A percentile compares a stretch with the other conserved stretches of the same genome.
phyloP scores from a whole-genome alignment of 108 stramenopile species.

The Aureococcus anophagefferens region DNA sequence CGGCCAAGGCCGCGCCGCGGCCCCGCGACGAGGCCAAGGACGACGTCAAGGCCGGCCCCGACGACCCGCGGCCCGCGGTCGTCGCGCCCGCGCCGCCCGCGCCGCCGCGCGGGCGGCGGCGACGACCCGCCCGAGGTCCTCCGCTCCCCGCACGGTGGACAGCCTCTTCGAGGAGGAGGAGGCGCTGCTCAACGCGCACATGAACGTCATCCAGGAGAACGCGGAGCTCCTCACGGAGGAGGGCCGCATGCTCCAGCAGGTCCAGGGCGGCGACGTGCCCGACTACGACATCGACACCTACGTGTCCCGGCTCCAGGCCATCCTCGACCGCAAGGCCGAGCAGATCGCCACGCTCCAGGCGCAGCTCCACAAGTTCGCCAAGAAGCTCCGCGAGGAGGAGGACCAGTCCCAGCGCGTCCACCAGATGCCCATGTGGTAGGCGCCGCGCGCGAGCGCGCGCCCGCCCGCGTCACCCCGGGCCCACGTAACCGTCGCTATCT shows the following conservation, averaged over 20 bases:
- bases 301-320: conserved; percentile 69
- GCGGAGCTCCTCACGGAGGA: conserved; percentile 90
- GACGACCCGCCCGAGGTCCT: conserved; percentile 8
- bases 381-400: conserved; percentile 34
- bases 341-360: conserved; percentile 52
- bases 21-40: too few relatives aligned
- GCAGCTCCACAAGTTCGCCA: conserved; percentile 50
- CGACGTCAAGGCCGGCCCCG: too few relatives aligned
- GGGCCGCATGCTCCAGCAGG: conserved; percentile 63
- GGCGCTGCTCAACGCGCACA: conserved; percentile 83
- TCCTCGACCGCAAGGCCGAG: conserved; percentile 69
- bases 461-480: too few relatives aligned
- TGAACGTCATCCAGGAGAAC: conserved; percentile 72
- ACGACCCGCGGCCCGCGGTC: not conserved
- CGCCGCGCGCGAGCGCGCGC: too few relatives aligned
- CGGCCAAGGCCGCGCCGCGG: too few relatives aligned
- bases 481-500: too few relatives aligned
- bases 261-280: conserved; percentile 68
- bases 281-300: conserved; percentile 86
- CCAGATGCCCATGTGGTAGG: conserved; percentile 10
- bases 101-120: not conserved
- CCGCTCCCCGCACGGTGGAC: conserved; percentile 46
- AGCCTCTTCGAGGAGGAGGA: conserved; percentile 86
- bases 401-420: conserved; percentile 20
- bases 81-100: not conserved